Evolutionary conservation across 169 alveolate species (phyloP).

Genomic region (Cryptosporidium viatorum): DNA sequence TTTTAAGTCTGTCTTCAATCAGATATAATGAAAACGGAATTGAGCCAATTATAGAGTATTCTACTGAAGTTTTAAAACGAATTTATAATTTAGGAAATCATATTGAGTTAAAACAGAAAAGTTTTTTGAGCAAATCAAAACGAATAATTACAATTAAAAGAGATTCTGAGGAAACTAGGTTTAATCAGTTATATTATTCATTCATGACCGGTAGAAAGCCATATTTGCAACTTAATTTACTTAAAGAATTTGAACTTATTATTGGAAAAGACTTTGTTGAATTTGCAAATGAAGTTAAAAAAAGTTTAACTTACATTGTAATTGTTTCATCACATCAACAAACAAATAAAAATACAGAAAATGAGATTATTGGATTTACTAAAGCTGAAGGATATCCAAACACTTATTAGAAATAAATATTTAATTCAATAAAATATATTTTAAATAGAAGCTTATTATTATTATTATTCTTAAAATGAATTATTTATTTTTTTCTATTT

Average conservation of each 20-base stretch:
- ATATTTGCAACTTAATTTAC: not conserved
- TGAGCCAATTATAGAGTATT: conserved; percentile 33
- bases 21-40: conserved; percentile 7
- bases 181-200: conserved; percentile 29
- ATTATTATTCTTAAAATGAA: no score
- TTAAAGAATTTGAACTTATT: conserved; percentile 9
- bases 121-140: conserved; percentile 11
- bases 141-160: not conserved
- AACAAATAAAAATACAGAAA: conserved; percentile 37
- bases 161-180: conserved; percentile 10
- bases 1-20: conserved; percentile 20
- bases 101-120: not conserved
- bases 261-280: conserved; percentile 3
- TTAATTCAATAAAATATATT: no score
- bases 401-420: not conserved
- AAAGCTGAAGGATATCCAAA: conserved; percentile 46
- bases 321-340: conserved; percentile 27
- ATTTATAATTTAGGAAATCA: conserved; percentile 8
- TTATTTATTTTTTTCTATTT: no score
- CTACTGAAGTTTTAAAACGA: conserved; percentile 10
- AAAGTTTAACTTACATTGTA: conserved; percentile 16
- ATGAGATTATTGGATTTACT: conserved; percentile 8
- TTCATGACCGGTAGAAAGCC: conserved; percentile 26
- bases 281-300: conserved; percentile 2
- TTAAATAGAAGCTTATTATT: no score